Conservation (phyloP, 768 basidiomycete species). For the Calocybe cyanea region DNA sequence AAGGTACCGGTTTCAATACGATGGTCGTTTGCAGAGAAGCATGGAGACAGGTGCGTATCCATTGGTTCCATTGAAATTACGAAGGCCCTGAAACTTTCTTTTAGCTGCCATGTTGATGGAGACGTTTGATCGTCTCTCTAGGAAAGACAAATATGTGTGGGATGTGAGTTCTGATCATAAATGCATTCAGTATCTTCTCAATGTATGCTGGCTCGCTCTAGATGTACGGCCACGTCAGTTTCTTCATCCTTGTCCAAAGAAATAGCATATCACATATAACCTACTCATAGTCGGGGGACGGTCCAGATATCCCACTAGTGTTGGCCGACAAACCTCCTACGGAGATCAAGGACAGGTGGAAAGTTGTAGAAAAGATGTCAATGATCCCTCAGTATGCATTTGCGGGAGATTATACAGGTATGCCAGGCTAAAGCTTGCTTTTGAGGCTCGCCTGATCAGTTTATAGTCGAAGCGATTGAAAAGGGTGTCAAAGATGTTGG, state of each 20-base stretch:
- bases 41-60: constrained; percentile 53
- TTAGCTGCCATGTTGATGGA: constrained; percentile 75
- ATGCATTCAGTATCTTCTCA: not conserved
- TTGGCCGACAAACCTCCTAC: constrained; percentile 43
- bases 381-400: constrained; percentile 68
- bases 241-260: not conserved
- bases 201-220: constrained; percentile 18
- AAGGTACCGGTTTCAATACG: constrained; percentile 73
- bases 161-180: constrained; percentile 44
- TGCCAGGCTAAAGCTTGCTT: not conserved
- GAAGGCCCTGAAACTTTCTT: not conserved
- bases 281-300: constrained; percentile 64
- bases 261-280: not conserved
- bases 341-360: constrained; percentile 60
- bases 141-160: constrained; percentile 74
- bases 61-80: not conserved
- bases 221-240: constrained; percentile 63
- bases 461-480: constrained; percentile 58
- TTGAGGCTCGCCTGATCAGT: not conserved
- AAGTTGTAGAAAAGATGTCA: constrained; percentile 65
- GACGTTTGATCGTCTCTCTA: constrained; percentile 56
- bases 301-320: constrained; percentile 51
- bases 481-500: constrained; percentile 59
- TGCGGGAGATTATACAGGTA: constrained; percentile 63
- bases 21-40: constrained; percentile 59